These are phyloP conservation scores for Backusella parvicylindrica DNA, from an alignment of 192 early-diverging fungal genomes.

Conservation along the genomic window DNA sequence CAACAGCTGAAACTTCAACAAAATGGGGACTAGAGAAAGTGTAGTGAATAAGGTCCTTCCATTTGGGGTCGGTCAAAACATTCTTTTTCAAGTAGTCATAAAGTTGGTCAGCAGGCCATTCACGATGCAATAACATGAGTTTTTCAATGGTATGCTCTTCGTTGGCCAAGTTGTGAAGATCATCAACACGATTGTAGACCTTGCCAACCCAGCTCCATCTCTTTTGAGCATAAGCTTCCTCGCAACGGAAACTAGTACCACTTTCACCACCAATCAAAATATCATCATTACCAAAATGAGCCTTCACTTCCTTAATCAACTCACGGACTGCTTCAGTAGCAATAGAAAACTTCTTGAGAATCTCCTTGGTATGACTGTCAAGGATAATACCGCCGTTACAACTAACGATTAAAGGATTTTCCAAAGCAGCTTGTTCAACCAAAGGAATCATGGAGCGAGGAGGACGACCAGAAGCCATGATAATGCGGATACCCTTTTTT, in stretches of 20 bases:
- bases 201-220: not conserved
- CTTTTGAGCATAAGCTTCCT: slow-evolving; percentile 7
- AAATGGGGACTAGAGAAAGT: slow-evolving; percentile 31
- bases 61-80: slow-evolving; percentile 8
- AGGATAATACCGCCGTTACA: slow-evolving; percentile 28
- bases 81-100: slow-evolving; percentile 2
- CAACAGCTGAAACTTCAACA: slow-evolving; percentile 42
- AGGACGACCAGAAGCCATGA: slow-evolving; percentile 27
- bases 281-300: not conserved
- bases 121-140: slow-evolving; percentile 13
- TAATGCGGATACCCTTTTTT: slow-evolving; percentile 6
- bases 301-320: slow-evolving; percentile 6
- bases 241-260: slow-evolving; percentile 17
- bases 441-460: slow-evolving; percentile 22
- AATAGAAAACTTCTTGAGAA: slow-evolving; percentile 21
- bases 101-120: not conserved
- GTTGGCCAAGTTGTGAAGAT: not conserved
- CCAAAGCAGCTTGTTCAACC: slow-evolving; percentile 8
- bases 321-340: not conserved
- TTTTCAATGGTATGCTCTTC: slow-evolving; percentile 17
- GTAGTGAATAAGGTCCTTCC: slow-evolving; percentile 20
- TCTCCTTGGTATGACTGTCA: not conserved
- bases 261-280: slow-evolving; percentile 24
- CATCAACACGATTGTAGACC: not conserved
- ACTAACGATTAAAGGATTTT: slow-evolving; percentile 7